Conservation (phyloP, 2,329 filamentous ascomycete species). For the Geosmithia putterillii region DNA sequence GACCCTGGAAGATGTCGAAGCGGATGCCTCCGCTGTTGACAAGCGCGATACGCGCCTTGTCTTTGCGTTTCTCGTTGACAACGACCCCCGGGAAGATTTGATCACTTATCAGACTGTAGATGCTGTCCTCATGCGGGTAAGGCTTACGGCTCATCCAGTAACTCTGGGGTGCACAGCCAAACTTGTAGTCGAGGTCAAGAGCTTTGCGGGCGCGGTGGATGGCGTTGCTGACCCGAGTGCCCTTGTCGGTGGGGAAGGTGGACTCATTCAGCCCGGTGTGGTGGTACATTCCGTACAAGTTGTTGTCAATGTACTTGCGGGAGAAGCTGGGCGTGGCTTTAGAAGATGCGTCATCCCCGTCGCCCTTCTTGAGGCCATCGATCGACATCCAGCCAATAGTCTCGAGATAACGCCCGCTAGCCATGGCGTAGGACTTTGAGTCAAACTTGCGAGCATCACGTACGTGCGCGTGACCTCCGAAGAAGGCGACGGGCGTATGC, state of each 20-base stretch:
- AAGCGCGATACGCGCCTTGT: constrained; percentile 58
- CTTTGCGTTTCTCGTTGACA: constrained; percentile 40
- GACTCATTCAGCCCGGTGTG: constrained; percentile 62
- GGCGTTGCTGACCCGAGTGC: constrained; percentile 55
- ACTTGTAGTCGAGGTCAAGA: constrained; percentile 59
- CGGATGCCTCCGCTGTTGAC: constrained; percentile 85
- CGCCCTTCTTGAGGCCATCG: constrained; percentile 36
- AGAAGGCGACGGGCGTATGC: constrained; percentile 80
- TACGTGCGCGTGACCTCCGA: constrained; percentile 84
- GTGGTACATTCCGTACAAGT: constrained; percentile 70
- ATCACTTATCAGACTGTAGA: constrained; percentile 71
- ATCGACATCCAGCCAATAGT: constrained; percentile 91
- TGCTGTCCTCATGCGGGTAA: constrained; percentile 61
- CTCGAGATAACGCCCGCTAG: constrained; percentile 87
- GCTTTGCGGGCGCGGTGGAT: constrained; percentile 59
- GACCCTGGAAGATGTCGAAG: constrained; percentile 89
- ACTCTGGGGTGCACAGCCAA: constrained; percentile 72
- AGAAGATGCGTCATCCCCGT: constrained; percentile 11
- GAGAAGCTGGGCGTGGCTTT: constrained; percentile 44
- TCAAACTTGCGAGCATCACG: constrained; percentile 76
- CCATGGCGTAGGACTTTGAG: constrained; percentile 62
- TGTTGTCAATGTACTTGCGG: constrained; percentile 87
- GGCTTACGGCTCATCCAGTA: constrained; percentile 72
- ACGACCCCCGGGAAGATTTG: constrained; percentile 61
- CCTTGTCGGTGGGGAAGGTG: constrained; percentile 65